Percentiles rank a stretch among this genome's conserved stretches.
Conservation (phyloP, 345 rosid species). For the Salix viminalis region DNA sequence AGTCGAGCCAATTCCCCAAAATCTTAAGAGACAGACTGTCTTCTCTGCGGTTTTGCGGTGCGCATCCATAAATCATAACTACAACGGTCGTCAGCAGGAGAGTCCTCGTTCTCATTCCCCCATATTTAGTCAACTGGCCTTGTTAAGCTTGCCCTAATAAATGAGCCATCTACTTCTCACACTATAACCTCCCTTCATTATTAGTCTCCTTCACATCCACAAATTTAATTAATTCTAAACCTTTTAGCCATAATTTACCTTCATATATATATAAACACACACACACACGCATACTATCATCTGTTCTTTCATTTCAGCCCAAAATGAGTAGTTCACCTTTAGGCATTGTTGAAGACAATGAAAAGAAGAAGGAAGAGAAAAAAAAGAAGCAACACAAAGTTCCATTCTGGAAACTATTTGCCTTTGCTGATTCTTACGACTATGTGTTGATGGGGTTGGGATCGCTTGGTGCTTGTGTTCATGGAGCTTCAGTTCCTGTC, state of each 20-base stretch:
- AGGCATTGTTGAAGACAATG: constrained; percentile 22
- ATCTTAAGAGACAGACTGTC: too few species aligned
- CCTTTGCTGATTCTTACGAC: constrained; percentile 82
- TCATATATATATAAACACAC: too few species aligned
- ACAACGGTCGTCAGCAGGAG: not conserved
- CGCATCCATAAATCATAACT: not conserved
- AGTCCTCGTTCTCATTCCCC: not conserved
- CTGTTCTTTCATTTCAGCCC: not conserved
- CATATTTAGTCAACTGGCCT: not conserved
- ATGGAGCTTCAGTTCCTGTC: constrained; percentile 89
- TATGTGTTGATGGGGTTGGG: constrained; percentile 70
- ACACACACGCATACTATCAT: not conserved
- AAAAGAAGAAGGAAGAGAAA: constrained; percentile 22
- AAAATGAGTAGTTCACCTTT: constrained; percentile 10
- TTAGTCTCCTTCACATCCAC: not conserved
- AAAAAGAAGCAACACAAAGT: constrained; percentile 34
- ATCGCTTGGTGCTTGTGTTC: constrained; percentile 80
- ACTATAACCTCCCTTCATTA: not conserved
- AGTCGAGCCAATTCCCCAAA: not conserved
- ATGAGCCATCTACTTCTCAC: not conserved
- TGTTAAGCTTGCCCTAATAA: not conserved
- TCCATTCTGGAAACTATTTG: constrained; percentile 58
- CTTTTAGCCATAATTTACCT: not conserved
- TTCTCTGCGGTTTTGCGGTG: not conserved
- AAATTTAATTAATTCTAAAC: not conserved